These are phyloP conservation scores for Arthrinium phaeospermum DNA, from an alignment of 2,329 filamentous ascomycete genomes.

Conservation along the genomic window DNA sequence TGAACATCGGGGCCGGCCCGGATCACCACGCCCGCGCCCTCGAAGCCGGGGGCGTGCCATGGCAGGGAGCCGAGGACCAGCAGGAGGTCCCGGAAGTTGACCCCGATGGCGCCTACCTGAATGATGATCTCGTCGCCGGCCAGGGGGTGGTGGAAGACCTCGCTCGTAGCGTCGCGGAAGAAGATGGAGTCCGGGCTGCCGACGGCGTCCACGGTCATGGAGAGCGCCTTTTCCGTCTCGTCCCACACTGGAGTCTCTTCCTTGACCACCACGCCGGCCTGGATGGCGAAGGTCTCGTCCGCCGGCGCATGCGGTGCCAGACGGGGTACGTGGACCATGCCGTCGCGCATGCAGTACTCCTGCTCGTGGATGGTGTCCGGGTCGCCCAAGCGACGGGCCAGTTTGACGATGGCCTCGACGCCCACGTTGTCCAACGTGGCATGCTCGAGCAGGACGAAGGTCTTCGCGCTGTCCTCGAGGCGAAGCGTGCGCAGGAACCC, in stretches of 20 bases:
- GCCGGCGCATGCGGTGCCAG: neutral
- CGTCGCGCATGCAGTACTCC: neutral
- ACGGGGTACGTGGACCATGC: neutral
- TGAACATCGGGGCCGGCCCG: slow-evolving; percentile 25
- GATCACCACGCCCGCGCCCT: slow-evolving; percentile 32
- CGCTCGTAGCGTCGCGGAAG: neutral
- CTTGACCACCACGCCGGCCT: neutral
- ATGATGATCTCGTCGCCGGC: slow-evolving; percentile 32
- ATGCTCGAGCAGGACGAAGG: neutral
- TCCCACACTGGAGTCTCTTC: neutral
- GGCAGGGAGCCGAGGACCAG: slow-evolving; percentile 25
- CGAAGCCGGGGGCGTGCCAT: slow-evolving; percentile 23
- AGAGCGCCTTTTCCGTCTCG: neutral
- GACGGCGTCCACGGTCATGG: slow-evolving; percentile 4
- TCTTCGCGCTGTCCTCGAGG: neutral
- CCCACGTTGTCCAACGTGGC: neutral
- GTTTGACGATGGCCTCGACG: neutral
- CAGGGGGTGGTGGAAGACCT: slow-evolving; percentile 19
- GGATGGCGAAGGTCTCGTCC: neutral
- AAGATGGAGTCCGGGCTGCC: slow-evolving; percentile 19
- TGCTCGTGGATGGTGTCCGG: neutral
- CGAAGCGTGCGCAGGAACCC: neutral
- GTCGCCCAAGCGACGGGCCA: neutral
- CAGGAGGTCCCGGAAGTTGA: slow-evolving; percentile 29
- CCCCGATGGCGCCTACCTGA: slow-evolving; percentile 28